phyloP scores from a whole-genome alignment of 352 stramenopile genomes.

The Pythium sp. region DNA sequence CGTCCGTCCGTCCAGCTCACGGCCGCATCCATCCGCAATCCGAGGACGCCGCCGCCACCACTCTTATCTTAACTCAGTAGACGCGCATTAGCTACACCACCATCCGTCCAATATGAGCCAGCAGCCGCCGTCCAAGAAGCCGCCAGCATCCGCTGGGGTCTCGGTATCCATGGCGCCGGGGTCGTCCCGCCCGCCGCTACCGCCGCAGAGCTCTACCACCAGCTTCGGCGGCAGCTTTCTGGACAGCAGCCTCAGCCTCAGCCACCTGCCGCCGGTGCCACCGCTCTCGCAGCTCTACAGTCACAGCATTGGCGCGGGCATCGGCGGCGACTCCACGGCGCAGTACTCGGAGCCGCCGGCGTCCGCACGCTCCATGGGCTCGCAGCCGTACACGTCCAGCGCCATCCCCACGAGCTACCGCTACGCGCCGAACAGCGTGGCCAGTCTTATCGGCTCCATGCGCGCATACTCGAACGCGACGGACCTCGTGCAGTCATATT shows the following conservation, averaged over 20 bases:
- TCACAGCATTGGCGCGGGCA: conserved; percentile 7
- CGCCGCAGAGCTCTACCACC: not conserved
- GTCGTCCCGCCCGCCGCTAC: not conserved
- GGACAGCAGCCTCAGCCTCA: not conserved
- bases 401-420: conserved; percentile 65
- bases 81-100: not conserved
- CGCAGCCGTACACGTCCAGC: conserved; percentile 72
- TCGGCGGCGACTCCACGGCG: conserved; percentile 7
- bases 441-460: conserved; percentile 78
- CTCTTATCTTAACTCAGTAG: not conserved
- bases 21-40: not conserved
- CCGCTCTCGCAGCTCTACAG: conserved; percentile 15
- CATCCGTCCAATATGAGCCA: conserved; percentile 8
- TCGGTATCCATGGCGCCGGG: not conserved
- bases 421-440: conserved; percentile 58
- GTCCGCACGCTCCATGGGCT: conserved; percentile 73
- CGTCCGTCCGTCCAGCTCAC: not conserved
- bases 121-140: conserved; percentile 7
- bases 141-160: not conserved
- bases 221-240: not conserved
- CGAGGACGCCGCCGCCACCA: not conserved
- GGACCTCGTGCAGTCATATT: conserved; percentile 72
- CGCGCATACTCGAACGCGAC: conserved; percentile 74
- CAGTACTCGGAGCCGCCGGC: conserved; percentile 41
- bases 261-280: conserved; percentile 4